Conservation (phyloP, 1,284 basidiomycete genomes). For the Chiua sp. region DNA sequence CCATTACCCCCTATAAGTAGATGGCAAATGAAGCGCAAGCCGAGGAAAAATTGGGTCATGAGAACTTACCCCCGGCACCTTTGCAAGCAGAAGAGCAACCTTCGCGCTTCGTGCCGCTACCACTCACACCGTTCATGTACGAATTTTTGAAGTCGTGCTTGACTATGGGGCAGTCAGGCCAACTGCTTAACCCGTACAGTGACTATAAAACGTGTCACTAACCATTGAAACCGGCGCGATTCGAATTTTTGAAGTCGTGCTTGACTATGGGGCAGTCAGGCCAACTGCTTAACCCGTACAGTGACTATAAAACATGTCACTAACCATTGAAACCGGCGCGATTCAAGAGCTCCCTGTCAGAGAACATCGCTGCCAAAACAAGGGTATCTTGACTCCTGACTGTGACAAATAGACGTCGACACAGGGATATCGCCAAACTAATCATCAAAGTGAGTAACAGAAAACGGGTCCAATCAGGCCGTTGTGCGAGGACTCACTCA, state of each 20-base stretch:
- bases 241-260: constrained; percentile 46
- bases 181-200: not conserved
- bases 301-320: not conserved
- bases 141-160: not conserved
- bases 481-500: constrained; percentile 64
- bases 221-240: constrained; percentile 66
- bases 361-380: constrained; percentile 88
- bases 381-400: constrained; percentile 81
- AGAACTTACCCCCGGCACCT: not conserved
- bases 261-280: not conserved
- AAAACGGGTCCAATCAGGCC: not conserved
- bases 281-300: not conserved
- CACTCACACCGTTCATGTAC: not conserved
- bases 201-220: not conserved
- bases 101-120: not conserved
- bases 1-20: not conserved
- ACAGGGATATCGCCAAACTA: constrained; percentile 58
- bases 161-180: not conserved
- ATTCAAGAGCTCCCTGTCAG: constrained; percentile 80
- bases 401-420: constrained; percentile 72
- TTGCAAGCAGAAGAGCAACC: not conserved
- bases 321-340: constrained; percentile 62
- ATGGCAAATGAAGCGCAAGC: not conserved
- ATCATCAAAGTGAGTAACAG: constrained; percentile 49
- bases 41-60: not conserved